A percentile compares a stretch with the other conserved stretches of the same genome.
Conservation (phyloP, 768 basidiomycete genomes). For the Tricholoma flavovirens region DNA sequence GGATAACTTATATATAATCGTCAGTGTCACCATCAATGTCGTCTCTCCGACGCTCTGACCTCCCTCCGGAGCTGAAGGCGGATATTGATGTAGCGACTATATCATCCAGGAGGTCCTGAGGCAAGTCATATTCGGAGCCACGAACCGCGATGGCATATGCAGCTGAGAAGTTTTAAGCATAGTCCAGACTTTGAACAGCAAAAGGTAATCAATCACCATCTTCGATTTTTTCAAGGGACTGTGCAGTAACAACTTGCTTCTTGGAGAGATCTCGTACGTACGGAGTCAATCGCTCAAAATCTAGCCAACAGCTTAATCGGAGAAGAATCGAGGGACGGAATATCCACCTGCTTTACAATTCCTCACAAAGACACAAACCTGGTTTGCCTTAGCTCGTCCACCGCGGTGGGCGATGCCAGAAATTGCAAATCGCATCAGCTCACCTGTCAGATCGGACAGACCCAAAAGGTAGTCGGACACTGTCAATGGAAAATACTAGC, state of each 20-base stretch:
- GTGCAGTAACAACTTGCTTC: constrained; percentile 81
- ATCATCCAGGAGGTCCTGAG: constrained; percentile 63
- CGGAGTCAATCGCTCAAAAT: constrained; percentile 74
- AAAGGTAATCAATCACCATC: constrained; percentile 48
- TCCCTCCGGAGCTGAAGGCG: constrained; percentile 12
- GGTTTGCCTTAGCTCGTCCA: constrained; percentile 53
- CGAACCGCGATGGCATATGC: constrained; percentile 70
- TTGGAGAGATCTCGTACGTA: constrained; percentile 69
- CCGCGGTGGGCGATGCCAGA: constrained; percentile 68
- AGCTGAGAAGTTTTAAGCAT: constrained; percentile 33
- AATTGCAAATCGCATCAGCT: constrained; percentile 94
- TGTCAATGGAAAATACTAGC: constrained; percentile 71
- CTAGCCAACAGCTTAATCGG: constrained; percentile 29
- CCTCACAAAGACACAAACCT: constrained; percentile 68
- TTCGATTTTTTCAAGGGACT: constrained; percentile 95
- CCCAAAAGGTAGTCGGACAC: constrained; percentile 88
- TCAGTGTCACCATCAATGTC: constrained; percentile 20
- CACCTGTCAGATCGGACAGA: constrained; percentile 90
- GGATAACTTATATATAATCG: not conserved
- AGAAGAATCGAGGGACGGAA: not conserved
- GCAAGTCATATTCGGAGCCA: constrained; percentile 66
- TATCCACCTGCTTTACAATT: constrained; percentile 62
- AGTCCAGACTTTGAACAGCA: constrained; percentile 1
- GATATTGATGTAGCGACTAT: constrained; percentile 51
- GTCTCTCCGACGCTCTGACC: constrained; percentile 12